Base-by-base conservation (phyloP, 2,329 filamentous ascomycete genomes). In the Knufia fluminis region DNA sequence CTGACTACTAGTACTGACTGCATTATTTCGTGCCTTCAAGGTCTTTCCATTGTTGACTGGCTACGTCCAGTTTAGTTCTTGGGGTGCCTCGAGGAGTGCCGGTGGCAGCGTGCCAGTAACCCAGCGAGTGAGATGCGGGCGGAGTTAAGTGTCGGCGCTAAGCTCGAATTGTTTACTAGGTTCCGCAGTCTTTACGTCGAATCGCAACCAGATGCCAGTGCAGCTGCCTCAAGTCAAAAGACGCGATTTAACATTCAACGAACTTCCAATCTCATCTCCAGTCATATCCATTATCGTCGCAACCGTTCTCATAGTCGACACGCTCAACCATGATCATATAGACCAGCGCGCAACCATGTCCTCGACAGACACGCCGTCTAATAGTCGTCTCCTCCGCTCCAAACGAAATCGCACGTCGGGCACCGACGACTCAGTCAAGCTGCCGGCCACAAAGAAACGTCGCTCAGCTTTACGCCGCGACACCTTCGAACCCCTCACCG, bases 401-500 rank as follows among this genome's bases (percentile, higher is more conserved):
- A 62, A 61, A 49, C 52, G 60, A 54, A 55, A 55, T 48, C 58
- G 62, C 42, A 61, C 57, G 35, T 46, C 54, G 33, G 54, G 64
- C 54, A 69, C 68, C 31, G 70, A 72, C 52, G 71, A 74, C 49
- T 66, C 67, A 10, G 61, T 68, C 32, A 69, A 70, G 36, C 64
- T 66, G 44, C 71, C 69, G 16, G 67, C 65, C 51, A 65, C 71
- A 10, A 74, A 74, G 59, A 65, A 69, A 55, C 69, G 72, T 54
- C 65, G 70, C 52, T 71, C 70, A n/a, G 62, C 61, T 31, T 55
- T 72, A 33, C 65, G 65, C 8, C 61, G 65, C 54, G 61, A 65
- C 45, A 62, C 61, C n/a, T 56, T 61, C 32, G 62, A 67, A 39
- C 55, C 60, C 39, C 56, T 59, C 40, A 49, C 54, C 16, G 53